phyloP scores from a whole-genome alignment of 2,329 filamentous ascomycete genomes.

The Ascochyta clinopodiicola region DNA sequence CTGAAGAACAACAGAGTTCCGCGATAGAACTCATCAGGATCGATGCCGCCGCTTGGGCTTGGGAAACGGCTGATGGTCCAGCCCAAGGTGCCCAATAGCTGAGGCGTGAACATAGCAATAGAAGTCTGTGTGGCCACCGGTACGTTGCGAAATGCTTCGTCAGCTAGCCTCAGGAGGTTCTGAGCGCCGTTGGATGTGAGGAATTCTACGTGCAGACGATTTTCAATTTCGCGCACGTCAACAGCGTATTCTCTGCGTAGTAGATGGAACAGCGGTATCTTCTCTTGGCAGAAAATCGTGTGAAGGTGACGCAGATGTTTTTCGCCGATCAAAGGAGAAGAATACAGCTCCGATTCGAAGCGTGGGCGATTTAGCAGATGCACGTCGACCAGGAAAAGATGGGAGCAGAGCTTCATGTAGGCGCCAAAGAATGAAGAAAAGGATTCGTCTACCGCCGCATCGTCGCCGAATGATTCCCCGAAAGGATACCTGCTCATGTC shows the following conservation, averaged over 20 bases:
- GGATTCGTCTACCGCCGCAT: slow-evolving; percentile 31
- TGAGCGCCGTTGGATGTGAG: slow-evolving; percentile 33
- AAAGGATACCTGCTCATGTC: slow-evolving; percentile 34
- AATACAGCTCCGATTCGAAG: slow-evolving; percentile 22
- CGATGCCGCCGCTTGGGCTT: slow-evolving; percentile 12
- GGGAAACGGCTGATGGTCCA: slow-evolving; percentile 27
- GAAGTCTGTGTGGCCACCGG: slow-evolving; percentile 20
- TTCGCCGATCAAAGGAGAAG: slow-evolving; percentile 30
- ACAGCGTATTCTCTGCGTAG: slow-evolving; percentile 37
- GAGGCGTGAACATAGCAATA: slow-evolving; percentile 27
- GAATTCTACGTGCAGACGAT: slow-evolving; percentile 32
- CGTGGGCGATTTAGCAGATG: slow-evolving; percentile 26
- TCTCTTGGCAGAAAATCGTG: slow-evolving; percentile 35
- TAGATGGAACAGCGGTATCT: slow-evolving; percentile 31
- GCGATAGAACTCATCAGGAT: slow-evolving; percentile 29
- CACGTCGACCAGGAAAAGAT: slow-evolving; percentile 36
- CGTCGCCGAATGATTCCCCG: slow-evolving; percentile 35
- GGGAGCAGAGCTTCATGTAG: slow-evolving; percentile 38
- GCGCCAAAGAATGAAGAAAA: slow-evolving; percentile 37
- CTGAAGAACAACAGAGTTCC: slow-evolving; percentile 35
- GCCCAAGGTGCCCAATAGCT: slow-evolving; percentile 31
- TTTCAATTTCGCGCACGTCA: slow-evolving; percentile 28
- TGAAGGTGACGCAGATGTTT: slow-evolving; percentile 39
- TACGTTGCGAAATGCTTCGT: slow-evolving; percentile 30
- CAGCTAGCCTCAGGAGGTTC: slow-evolving; percentile 33